Evolutionary conservation across 768 basidiomycete genomes (phyloP).

Genomic region (Calocera viscosa): DNA sequence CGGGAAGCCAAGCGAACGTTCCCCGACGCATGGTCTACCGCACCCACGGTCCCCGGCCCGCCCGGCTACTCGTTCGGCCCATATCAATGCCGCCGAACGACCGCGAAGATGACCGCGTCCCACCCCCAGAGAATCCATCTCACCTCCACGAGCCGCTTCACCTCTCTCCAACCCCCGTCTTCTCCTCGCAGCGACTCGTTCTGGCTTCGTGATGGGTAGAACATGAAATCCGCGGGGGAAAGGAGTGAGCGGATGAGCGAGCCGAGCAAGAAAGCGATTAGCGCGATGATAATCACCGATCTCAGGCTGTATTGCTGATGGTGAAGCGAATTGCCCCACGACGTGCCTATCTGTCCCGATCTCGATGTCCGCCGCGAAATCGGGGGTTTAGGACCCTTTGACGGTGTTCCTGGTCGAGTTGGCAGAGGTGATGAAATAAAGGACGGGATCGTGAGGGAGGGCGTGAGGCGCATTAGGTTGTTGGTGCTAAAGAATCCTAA

Average conservation of each 20-base stretch:
- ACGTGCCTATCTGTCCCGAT: neutral
- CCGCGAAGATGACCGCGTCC: constrained; percentile 70
- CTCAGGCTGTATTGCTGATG: constrained; percentile 4
- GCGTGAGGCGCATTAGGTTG: constrained; percentile 15
- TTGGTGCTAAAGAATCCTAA: constrained; percentile 16
- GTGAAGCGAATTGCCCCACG: neutral
- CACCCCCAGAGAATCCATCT: constrained; percentile 72
- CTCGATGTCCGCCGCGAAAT: neutral
- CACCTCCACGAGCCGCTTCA: constrained; percentile 65
- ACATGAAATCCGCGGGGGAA: constrained; percentile 82
- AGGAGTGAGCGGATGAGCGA: constrained; percentile 79
- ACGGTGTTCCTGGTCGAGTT: neutral
- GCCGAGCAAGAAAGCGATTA: constrained; percentile 86
- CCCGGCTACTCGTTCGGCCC: neutral
- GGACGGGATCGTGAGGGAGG: constrained; percentile 8
- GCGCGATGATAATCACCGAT: constrained; percentile 52
- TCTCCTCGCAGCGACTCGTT: constrained; percentile 25
- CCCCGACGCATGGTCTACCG: constrained; percentile 16
- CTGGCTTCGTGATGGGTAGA: constrained; percentile 32
- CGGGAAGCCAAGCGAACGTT: neutral
- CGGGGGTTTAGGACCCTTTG: neutral
- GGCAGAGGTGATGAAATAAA: neutral
- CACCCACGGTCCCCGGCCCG: constrained; percentile 11
- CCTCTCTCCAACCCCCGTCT: constrained; percentile 66
- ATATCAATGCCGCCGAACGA: constrained; percentile 46